Conservation (phyloP, 441 rosid species). For the Cnidoscolus chayamansa region DNA sequence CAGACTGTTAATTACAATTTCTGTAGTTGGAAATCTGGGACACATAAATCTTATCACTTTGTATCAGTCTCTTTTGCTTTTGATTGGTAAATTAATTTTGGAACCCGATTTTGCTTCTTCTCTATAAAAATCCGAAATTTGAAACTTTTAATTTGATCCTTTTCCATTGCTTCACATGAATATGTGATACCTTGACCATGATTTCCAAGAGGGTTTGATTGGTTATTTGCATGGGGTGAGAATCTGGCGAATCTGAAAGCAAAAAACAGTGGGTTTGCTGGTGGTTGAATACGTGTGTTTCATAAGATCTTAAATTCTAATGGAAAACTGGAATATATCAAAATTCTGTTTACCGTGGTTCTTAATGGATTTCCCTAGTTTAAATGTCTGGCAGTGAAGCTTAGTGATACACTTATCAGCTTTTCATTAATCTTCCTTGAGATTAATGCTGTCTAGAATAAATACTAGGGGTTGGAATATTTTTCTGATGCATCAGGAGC, state of each 20-base stretch:
- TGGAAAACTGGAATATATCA: too few species aligned
- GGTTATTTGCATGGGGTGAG: conserved; percentile 2
- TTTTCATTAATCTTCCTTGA: too few species aligned
- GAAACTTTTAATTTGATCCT: background rate
- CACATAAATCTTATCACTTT: background rate
- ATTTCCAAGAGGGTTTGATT: background rate
- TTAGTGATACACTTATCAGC: too few species aligned
- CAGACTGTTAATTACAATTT: background rate
- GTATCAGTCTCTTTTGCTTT: background rate
- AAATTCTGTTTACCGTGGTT: too few species aligned
- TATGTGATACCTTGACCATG: background rate
- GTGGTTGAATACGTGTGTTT: background rate
- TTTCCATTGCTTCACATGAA: background rate
- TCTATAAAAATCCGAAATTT: background rate
- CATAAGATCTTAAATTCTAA: background rate
- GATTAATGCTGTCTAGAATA: too few species aligned
- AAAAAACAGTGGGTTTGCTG: background rate
- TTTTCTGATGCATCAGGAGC: background rate
- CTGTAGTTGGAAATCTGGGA: background rate
- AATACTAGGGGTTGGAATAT: background rate
- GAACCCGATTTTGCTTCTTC: background rate
- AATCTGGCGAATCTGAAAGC: background rate
- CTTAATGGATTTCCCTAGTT: too few species aligned
- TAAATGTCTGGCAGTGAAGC: too few species aligned
- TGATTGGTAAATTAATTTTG: conserved; percentile 1